phyloP scores from a whole-genome alignment of 805 yeast genomes.

The Candida sanyiensis region DNA sequence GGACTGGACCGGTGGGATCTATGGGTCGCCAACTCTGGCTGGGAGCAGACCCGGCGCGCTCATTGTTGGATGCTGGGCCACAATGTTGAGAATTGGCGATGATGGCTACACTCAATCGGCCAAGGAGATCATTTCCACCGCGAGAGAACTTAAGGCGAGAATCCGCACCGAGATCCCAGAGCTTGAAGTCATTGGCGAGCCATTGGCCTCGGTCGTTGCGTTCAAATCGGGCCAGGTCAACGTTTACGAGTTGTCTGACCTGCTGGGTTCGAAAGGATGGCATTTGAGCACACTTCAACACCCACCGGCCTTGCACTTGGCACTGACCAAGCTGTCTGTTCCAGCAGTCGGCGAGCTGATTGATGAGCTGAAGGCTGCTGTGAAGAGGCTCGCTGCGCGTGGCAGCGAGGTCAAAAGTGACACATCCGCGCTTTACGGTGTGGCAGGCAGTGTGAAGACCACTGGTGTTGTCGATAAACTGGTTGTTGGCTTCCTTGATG shows the following conservation, averaged over 20 bases:
- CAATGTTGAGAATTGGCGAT: constrained; percentile 74
- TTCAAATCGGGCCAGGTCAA: constrained; percentile 60
- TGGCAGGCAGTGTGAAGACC: constrained; percentile 86
- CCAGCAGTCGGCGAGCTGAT: constrained; percentile 58
- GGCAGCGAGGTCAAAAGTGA: constrained; percentile 35
- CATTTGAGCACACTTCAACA: constrained; percentile 81
- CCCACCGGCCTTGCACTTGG: constrained; percentile 90
- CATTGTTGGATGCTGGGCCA: constrained; percentile 98
- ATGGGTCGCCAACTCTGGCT: constrained; percentile 94
- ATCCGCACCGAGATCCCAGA: constrained; percentile 46
- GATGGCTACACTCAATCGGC: constrained; percentile 75
- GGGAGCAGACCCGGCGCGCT: constrained; percentile 97
- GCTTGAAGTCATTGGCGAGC: constrained; percentile 77
- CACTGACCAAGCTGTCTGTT: constrained; percentile 70
- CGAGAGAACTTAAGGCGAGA: constrained; percentile 49
- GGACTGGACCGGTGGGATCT: constrained; percentile 92
- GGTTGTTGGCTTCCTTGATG: constrained; percentile 76
- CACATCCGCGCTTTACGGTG: constrained; percentile 90
- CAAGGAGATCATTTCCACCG: constrained; percentile 57
- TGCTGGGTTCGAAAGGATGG: constrained; percentile 69
- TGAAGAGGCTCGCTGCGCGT: constrained; percentile 16
- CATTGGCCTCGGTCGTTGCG: constrained; percentile 74
- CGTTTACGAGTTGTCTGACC: constrained; percentile 76
- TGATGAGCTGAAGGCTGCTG: constrained; percentile 32
- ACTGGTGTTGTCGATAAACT: constrained; percentile 77